Percentiles rank a stretch among this genome's conserved stretches.
phyloP scores from a whole-genome alignment of 179 eudicot species.

The Silene vulgaris region DNA sequence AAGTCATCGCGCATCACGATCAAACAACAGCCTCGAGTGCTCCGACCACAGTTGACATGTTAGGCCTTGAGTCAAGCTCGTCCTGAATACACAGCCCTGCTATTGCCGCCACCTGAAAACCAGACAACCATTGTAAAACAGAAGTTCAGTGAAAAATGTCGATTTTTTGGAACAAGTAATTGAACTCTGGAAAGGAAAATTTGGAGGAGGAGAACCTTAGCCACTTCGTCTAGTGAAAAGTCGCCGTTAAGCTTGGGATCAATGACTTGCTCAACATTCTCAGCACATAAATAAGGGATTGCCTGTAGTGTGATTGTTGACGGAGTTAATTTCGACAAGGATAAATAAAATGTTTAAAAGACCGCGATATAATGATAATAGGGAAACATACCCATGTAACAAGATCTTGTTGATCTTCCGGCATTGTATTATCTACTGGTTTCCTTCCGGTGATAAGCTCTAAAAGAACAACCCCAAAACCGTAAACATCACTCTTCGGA shows the following conservation, averaged over 20 bases:
- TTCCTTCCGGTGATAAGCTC: conserved; percentile 83
- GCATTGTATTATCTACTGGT: conserved; percentile 82
- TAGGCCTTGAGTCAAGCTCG: conserved; percentile 42
- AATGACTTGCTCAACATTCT: conserved; percentile 63
- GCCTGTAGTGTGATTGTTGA: conserved; percentile 38
- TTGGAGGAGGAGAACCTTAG: conserved; percentile 41
- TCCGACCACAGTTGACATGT: conserved; percentile 89
- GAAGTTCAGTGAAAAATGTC: too few species aligned
- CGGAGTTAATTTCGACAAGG: neutral
- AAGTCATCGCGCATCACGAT: neutral
- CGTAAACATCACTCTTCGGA: conserved; percentile 75
- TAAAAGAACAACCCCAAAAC: conserved; percentile 77
- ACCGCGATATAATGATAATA: neutral
- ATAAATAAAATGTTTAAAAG: neutral
- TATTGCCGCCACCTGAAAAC: conserved; percentile 79
- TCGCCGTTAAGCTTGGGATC: conserved; percentile 61
- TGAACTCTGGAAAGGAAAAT: neutral
- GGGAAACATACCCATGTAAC: conserved; percentile 59
- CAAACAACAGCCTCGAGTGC: conserved; percentile 66
- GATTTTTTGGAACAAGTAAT: too few species aligned
- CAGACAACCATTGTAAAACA: neutral
- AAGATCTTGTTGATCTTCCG: conserved; percentile 78
- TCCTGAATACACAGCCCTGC: conserved; percentile 92
- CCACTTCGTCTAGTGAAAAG: conserved; percentile 62
- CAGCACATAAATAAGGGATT: conserved; percentile 66